Percentiles rank a stretch among this genome's conserved stretches.
Conservation (phyloP, 2,329 filamentous ascomycete species). For the Acephala macrosclerotiorum region DNA sequence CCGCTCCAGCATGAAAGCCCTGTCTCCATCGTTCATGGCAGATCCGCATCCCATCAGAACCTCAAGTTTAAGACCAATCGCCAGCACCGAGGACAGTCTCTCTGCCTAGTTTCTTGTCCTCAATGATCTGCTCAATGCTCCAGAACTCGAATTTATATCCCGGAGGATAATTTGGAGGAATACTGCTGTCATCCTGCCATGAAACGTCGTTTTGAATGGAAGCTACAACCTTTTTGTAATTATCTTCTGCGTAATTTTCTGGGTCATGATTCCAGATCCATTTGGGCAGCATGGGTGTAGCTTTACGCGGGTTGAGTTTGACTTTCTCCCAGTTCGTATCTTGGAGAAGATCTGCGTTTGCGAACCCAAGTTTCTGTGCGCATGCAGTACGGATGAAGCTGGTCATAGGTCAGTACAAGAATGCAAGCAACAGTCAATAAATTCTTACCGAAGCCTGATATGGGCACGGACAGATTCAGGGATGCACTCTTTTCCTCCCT, state of each 20-base stretch:
- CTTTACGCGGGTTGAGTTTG: constrained; percentile 35
- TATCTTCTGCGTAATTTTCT: constrained; percentile 36
- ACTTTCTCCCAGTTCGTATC: constrained; percentile 37
- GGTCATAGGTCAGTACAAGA: not conserved
- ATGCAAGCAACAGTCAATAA: constrained; percentile 21
- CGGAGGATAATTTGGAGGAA: constrained; percentile 46
- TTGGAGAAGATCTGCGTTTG: constrained; percentile 35
- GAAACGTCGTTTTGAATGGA: constrained; percentile 10
- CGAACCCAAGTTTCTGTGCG: constrained; percentile 38
- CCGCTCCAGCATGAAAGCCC: too few relatives aligned
- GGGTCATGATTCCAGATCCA: constrained; percentile 38
- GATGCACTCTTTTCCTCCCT: constrained; percentile 31
- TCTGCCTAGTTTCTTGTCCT: constrained; percentile 45
- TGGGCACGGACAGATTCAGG: constrained; percentile 33
- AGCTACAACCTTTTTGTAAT: constrained; percentile 21
- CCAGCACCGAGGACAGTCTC: constrained; percentile 44
- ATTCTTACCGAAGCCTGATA: constrained; percentile 36
- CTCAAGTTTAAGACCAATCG: constrained; percentile 18
- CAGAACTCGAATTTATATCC: constrained; percentile 49
- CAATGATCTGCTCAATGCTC: constrained; percentile 52
- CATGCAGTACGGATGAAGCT: constrained; percentile 11
- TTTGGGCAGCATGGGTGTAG: constrained; percentile 31
- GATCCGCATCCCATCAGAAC: too few relatives aligned
- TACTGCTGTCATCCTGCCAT: constrained; percentile 38
- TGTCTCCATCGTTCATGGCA: too few relatives aligned